phyloP scores from a whole-genome alignment of 306 rosid species.

The Elaeagnus macrophylla region DNA sequence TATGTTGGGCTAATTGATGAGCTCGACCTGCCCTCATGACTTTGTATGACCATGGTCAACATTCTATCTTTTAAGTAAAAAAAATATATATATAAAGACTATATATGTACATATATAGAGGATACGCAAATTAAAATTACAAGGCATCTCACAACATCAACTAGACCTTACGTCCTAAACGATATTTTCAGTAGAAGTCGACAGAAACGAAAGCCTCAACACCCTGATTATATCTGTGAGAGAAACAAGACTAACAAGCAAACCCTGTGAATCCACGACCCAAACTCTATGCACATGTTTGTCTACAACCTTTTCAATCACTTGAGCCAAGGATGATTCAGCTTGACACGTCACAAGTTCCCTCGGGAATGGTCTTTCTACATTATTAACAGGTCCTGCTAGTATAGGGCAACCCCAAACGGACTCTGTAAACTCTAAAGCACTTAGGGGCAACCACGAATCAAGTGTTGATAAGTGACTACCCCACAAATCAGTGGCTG shows the following conservation, averaged over 20 bases:
- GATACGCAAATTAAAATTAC: background rate
- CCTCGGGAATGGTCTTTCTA: conserved; percentile 16
- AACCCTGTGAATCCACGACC: conserved; percentile 65
- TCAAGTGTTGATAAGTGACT: conserved; percentile 51
- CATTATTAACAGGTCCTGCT: conserved; percentile 5
- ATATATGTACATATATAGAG: too few relatives aligned
- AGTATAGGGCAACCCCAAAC: conserved; percentile 29
- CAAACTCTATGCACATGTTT: conserved; percentile 74
- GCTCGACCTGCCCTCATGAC: too few relatives aligned
- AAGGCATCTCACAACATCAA: background rate
- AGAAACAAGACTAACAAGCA: conserved; percentile 63
- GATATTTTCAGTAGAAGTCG: background rate
- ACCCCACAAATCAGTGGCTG: conserved; percentile 70
- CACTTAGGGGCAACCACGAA: conserved; percentile 63
- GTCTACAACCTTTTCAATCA: conserved; percentile 46
- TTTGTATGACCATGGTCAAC: too few relatives aligned
- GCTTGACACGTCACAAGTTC: conserved; percentile 47
- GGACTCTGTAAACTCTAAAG: conserved; percentile 46
- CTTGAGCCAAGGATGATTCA: conserved; percentile 40
- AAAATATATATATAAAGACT: too few relatives aligned
- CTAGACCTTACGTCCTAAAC: background rate
- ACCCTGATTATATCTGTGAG: conserved; percentile 65
- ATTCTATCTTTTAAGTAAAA: too few relatives aligned
- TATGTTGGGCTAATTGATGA: too few relatives aligned
- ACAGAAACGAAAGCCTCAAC: conserved; percentile 35